A percentile compares a stretch with the other conserved stretches of the same genome.
These are phyloP conservation scores for Colletotrichum falcatum DNA, from an alignment of 2,329 filamentous ascomycete species.

Conservation along the genomic window DNA sequence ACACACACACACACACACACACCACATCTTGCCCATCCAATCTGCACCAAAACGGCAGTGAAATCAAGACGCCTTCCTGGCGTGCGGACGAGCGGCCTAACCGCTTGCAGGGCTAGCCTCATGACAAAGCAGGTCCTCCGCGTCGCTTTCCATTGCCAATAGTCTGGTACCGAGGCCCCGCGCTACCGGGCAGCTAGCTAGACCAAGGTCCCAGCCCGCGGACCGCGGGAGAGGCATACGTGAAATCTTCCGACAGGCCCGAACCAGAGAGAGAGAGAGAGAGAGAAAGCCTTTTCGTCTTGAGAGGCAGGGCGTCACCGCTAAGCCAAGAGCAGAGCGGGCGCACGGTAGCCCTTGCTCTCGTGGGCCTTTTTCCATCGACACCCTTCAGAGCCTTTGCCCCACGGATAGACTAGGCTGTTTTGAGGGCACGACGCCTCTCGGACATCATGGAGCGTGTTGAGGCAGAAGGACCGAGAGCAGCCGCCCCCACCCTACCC, in stretches of 20 bases:
- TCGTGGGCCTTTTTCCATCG: too few species aligned
- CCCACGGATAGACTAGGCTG: constrained; percentile 4
- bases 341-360: neutral
- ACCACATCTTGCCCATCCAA: neutral
- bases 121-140: constrained; percentile 3
- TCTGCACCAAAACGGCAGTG: constrained; percentile 12
- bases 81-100: neutral
- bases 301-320: neutral
- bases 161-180: constrained; percentile 24
- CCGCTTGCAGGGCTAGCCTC: constrained; percentile 7
- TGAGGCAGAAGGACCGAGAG: constrained; percentile 9
- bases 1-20: neutral
- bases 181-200: constrained; percentile 1
- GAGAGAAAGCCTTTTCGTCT: too few species aligned
- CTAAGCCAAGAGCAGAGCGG: constrained; percentile 3
- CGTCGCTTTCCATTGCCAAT: constrained; percentile 22
- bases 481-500: too few species aligned
- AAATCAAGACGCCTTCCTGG: neutral
- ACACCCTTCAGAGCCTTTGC: too few species aligned
- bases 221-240: constrained; percentile 11
- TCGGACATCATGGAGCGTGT: neutral
- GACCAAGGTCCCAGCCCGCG: neutral
- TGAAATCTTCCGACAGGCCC: constrained; percentile 16
- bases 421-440: constrained; percentile 4
- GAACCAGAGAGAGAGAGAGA: too few species aligned